These are phyloP conservation scores for Magnolia changhungtana DNA, from an alignment of 164 flowering plant species.

Conservation along the genomic window DNA sequence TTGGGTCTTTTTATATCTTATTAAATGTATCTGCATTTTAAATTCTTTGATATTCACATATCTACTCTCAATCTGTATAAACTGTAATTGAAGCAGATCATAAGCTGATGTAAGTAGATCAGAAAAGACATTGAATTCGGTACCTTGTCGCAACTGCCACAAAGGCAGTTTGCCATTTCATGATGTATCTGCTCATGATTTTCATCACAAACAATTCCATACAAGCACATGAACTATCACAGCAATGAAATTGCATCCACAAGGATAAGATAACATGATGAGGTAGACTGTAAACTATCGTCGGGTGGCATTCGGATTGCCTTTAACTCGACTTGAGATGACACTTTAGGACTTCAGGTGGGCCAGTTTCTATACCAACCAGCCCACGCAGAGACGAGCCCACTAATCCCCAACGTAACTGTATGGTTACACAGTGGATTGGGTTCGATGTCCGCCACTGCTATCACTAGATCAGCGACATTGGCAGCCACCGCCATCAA, in stretches of 20 bases:
- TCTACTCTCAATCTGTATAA: not conserved
- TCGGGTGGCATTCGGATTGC: not conserved
- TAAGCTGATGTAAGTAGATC: too few species aligned
- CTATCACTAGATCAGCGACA: conserved; percentile 80
- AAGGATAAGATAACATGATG: not conserved
- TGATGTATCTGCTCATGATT: not conserved
- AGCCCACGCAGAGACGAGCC: conserved; percentile 97
- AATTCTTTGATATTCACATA: not conserved
- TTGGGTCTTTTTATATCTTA: not conserved
- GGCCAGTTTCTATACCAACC: conserved; percentile 99
- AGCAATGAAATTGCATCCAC: not conserved
- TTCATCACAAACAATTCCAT: not conserved
- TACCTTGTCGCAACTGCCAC: not conserved
- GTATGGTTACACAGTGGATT: conserved; percentile 85
- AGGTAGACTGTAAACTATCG: not conserved
- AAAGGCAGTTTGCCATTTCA: not conserved
- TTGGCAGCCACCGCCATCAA: conserved; percentile 88
- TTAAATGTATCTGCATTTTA: not conserved
- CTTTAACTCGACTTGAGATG: not conserved
- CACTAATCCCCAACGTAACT: conserved; percentile 85
- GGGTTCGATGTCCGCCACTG: conserved; percentile 85
- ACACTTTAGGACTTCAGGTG: conserved; percentile 20
- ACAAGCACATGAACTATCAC: not conserved
- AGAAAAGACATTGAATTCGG: not conserved
- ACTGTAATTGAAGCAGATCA: too few species aligned